A percentile compares a stretch with the other conserved stretches of the same genome.
Conservation (phyloP, 2,329 filamentous ascomycete species). For the Pseudofabraea citricarpa region DNA sequence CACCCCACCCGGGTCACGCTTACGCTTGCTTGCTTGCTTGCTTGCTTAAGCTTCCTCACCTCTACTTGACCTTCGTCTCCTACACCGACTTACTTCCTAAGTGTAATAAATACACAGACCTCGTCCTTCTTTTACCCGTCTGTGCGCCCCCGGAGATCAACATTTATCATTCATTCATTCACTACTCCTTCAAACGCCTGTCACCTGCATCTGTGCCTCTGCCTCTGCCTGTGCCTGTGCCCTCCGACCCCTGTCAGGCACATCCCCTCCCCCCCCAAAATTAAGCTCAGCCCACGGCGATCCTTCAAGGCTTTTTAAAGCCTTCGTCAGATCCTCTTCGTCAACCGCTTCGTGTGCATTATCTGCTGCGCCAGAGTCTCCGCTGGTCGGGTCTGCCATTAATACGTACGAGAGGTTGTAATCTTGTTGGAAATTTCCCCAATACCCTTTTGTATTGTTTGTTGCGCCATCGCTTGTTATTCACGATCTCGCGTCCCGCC, state of each 20-base stretch:
- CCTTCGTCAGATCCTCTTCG: neutral
- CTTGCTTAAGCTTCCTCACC: too few species aligned
- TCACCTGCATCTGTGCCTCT: constrained; percentile 1
- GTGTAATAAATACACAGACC: neutral
- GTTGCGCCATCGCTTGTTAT: neutral
- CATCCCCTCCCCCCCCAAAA: neutral
- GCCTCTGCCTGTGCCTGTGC: neutral
- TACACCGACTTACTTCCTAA: neutral
- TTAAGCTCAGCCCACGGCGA: neutral
- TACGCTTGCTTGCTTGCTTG: neutral
- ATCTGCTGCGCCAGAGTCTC: constrained; percentile 1
- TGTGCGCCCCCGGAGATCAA: neutral
- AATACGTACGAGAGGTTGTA: too few species aligned
- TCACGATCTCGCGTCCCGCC: neutral
- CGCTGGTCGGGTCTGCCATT: constrained; percentile 2
- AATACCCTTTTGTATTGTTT: neutral
- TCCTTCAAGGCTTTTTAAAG: constrained; percentile 2
- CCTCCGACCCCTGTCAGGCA: neutral
- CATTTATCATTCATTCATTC: neutral
- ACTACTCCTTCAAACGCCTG: constrained; percentile 2
- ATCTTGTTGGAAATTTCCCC: neutral
- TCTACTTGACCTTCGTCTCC: neutral
- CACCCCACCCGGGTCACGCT: neutral
- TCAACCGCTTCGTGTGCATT: neutral
- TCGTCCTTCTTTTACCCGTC: neutral